phyloP scores from a whole-genome alignment of 2,329 filamentous ascomycete species.

The Colletotrichum falcatum region DNA sequence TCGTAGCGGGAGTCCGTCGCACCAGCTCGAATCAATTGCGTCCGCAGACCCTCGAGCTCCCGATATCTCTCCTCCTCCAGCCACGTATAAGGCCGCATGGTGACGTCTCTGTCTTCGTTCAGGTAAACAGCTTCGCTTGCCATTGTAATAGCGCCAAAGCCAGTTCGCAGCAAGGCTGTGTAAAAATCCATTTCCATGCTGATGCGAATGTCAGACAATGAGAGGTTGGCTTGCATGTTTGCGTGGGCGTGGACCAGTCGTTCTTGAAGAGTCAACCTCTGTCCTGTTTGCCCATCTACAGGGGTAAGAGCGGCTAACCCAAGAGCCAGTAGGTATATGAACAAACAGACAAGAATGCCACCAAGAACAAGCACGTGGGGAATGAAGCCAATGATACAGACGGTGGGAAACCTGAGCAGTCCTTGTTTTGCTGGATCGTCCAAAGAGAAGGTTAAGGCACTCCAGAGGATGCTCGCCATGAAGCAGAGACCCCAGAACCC shows the following conservation, averaged over 20 bases:
- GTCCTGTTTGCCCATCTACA: slow-evolving; percentile 56
- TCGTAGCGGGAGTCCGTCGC: slow-evolving; percentile 63
- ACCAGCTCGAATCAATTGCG: slow-evolving; percentile 62
- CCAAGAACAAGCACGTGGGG: slow-evolving; percentile 89
- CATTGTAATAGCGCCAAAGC: slow-evolving; percentile 89
- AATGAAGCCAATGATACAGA: slow-evolving; percentile 94
- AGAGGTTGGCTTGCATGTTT: slow-evolving; percentile 93
- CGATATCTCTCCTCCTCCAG: slow-evolving; percentile 86
- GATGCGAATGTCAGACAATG: slow-evolving; percentile 83
- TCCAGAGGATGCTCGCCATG: slow-evolving; percentile 87
- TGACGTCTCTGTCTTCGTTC: slow-evolving; percentile 85
- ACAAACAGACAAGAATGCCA: slow-evolving; percentile 80
- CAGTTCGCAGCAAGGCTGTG: slow-evolving; percentile 85
- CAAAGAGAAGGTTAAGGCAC: slow-evolving; percentile 71
- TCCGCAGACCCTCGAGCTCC: slow-evolving; percentile 75
- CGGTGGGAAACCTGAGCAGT: slow-evolving; percentile 88
- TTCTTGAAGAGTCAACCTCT: slow-evolving; percentile 61
- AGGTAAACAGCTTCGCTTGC: slow-evolving; percentile 96
- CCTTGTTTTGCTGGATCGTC: slow-evolving; percentile 72
- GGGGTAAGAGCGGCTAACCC: slow-evolving; percentile 78
- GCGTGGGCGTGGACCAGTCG: slow-evolving; percentile 79
- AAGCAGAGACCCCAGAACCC: slow-evolving; percentile 92
- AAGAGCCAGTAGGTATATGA: slow-evolving; percentile 84
- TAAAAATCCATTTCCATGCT: slow-evolving; percentile 96
- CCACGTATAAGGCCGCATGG: slow-evolving; percentile 84